A percentile compares a stretch with the other conserved stretches of the same genome.
Conservation (phyloP, 176 grass and related monocot genomes). For the Poa pratensis region DNA sequence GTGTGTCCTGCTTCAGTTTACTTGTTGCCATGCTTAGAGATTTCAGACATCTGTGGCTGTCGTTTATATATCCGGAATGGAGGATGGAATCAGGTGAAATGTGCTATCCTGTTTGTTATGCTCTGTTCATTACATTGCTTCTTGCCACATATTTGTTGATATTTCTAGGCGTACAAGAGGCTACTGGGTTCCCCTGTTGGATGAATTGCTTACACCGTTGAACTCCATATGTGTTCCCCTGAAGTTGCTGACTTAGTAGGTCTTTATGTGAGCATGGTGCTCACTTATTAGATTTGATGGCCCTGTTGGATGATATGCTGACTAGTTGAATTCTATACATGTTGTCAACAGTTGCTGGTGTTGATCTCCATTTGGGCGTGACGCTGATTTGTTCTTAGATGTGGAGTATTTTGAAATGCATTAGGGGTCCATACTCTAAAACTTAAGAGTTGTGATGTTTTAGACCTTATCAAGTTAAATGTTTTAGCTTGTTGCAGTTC, state of each 20-base stretch:
- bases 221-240: background rate
- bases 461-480: background rate
- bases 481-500: background rate
- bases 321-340: background rate
- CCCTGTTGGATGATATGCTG: constrained; percentile 18
- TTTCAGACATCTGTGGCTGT: constrained; percentile 19
- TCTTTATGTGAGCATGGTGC: background rate
- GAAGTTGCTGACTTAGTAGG: background rate
- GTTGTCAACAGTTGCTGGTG: background rate
- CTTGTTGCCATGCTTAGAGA: background rate
- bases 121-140: background rate
- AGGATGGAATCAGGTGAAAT: constrained; percentile 23
- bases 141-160: background rate
- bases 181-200: background rate
- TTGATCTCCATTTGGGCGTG: background rate
- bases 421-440: background rate
- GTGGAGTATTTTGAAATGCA: background rate
- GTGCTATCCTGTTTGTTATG: constrained; percentile 4
- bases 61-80: constrained; percentile 14
- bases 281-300: background rate
- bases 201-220: constrained; percentile 19
- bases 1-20: constrained; percentile 8
- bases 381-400: background rate
- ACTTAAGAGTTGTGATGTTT: background rate
- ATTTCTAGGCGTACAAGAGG: background rate